Evolutionary conservation across 257 asterid genomes (phyloP), one percentile per base, ranked within the genome.

Genomic region (Petunia axillaris): DNA sequence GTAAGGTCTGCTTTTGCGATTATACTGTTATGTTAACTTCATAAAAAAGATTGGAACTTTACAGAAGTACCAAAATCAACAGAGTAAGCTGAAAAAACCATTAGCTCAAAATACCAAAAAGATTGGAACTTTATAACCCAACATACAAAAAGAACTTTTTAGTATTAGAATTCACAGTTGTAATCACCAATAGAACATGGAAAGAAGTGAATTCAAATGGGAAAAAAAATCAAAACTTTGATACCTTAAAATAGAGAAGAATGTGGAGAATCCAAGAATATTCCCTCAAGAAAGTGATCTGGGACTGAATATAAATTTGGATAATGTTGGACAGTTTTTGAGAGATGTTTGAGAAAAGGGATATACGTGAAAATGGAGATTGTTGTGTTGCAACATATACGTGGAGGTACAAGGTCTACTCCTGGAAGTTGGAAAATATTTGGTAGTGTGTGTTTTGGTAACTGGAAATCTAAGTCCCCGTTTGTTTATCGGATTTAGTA

Each of bases 371-470:
- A 40, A 60, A 25, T 63, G 25, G 9, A 10, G 60, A 77, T 35
- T 70, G 58, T 40, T 43, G 80, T 59, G 16, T 25, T 13, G 75
- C 39, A 43, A 58, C 11, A 43, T 9, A 76, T 59, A 77, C 80
- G 80, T 77, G 80, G 80, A 77, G 37, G 71, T 25, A 59, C 41
- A 43, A 43, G 71, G 80, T 77, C 80, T 77, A 59, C 71, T 58
- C 80, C 60, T 50, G 60, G 43, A 71, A 71, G 60, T 71, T 35
- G 9, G 60, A 48, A 71, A 71, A 48, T 52, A 6, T 66, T 40
- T 6, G 75, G 37, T 66, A 15, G 8, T 67, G 39, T 39, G 11
- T 66, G 36, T 66, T 41, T 16, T 41, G 50, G 50, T 38, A 39
- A 14, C n/a, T 13, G 25, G 7, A 25, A 25, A 25, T 25, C 25